phyloP scores from a whole-genome alignment of 1,284 basidiomycete species.

The Ceratorhiza oryzae-sativae region DNA sequence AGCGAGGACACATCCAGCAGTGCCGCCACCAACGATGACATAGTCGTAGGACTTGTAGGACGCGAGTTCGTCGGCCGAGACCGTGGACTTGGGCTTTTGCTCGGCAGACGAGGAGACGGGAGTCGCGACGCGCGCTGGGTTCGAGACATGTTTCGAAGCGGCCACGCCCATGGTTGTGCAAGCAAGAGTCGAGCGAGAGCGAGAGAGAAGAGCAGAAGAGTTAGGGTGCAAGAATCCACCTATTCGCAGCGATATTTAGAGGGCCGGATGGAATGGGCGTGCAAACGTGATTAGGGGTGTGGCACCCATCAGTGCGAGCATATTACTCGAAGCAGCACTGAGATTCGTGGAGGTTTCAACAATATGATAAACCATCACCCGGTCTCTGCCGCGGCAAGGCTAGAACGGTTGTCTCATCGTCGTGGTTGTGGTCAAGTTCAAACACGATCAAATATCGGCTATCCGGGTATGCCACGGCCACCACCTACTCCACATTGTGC shows the following conservation, averaged over 20 bases:
- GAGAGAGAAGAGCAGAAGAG: background rate
- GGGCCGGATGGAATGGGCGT: background rate
- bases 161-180: slow-evolving; percentile 1
- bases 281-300: background rate
- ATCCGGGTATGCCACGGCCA: background rate
- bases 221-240: no score
- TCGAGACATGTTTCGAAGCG: slow-evolving; percentile 23
- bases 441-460: slow-evolving; percentile 1
- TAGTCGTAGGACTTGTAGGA: slow-evolving; percentile 30
- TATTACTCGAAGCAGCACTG: background rate
- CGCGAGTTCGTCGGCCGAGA: slow-evolving; percentile 19
- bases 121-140: slow-evolving; percentile 13
- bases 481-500: background rate
- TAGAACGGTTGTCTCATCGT: background rate
- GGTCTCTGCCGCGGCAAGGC: no score
- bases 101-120: background rate
- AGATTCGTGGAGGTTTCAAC: no score
- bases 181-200: background rate
- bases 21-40: slow-evolving; percentile 46
- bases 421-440: no score
- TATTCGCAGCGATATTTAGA: background rate
- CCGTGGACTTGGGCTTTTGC: background rate
- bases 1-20: slow-evolving; percentile 55
- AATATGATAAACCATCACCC: no score
- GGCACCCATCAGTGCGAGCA: background rate